Evolutionary conservation across 805 yeast genomes (phyloP).

Genomic region (Hanseniaspora lindneri): DNA sequence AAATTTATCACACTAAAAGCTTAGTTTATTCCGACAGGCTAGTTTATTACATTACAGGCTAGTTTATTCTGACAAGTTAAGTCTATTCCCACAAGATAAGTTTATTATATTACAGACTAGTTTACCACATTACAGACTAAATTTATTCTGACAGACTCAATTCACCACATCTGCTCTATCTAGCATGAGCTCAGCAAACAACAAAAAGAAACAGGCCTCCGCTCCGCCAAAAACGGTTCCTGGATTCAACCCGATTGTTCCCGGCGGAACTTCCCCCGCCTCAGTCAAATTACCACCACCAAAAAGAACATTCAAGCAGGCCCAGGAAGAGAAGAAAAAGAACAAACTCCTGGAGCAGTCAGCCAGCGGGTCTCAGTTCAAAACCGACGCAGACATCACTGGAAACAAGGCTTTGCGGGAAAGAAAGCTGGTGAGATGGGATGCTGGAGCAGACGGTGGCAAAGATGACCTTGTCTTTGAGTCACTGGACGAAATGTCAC

Average conservation of each 20-base stretch:
- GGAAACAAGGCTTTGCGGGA: constrained; percentile 39
- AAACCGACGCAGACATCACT: constrained; percentile 79
- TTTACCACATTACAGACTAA: too few relatives aligned
- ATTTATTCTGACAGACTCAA: too few relatives aligned
- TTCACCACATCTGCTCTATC: too few relatives aligned
- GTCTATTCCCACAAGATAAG: too few relatives aligned
- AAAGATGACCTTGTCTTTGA: constrained; percentile 20
- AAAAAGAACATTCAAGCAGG: constrained; percentile 12
- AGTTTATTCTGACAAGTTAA: too few relatives aligned
- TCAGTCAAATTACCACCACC: constrained; percentile 9
- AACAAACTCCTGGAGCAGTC: background rate
- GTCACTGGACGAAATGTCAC: constrained; percentile 31
- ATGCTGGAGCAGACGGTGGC: constrained; percentile 28
- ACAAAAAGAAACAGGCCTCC: background rate
- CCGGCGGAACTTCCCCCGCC: background rate
- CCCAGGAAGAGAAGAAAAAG: constrained; percentile 9
- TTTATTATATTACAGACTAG: too few relatives aligned
- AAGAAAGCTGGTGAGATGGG: constrained; percentile 74
- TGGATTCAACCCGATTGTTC: constrained; percentile 3
- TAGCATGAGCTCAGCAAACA: too few relatives aligned
- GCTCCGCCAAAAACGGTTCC: constrained; percentile 3
- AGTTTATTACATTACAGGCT: too few relatives aligned
- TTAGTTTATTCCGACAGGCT: too few relatives aligned
- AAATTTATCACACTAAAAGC: too few relatives aligned
- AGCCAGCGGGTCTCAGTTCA: constrained; percentile 33